A percentile compares a stretch with the other conserved stretches of the same genome.
Evolutionary conservation across 306 rosid genomes (phyloP).

Genomic region (Calophaca sinica): DNA sequence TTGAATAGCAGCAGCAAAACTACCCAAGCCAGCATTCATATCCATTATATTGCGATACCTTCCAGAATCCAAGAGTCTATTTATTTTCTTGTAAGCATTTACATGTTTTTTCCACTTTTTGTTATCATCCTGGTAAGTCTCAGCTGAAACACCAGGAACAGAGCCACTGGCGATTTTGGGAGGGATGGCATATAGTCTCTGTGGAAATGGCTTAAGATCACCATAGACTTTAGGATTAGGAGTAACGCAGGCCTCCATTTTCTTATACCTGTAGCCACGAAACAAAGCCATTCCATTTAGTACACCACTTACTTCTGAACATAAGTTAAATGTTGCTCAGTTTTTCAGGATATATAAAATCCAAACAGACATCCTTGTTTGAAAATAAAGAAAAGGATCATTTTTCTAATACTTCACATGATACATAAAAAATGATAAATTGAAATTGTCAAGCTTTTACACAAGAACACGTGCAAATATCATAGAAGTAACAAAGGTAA

Average conservation of each 20-base stretch:
- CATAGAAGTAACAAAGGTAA: too few species aligned
- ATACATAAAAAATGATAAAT: constrained; percentile 18
- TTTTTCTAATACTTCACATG: constrained; percentile 16
- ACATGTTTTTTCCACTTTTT: constrained; percentile 87
- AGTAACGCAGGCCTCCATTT: constrained; percentile 87
- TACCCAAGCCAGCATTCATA: constrained; percentile 93
- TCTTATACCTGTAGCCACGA: constrained; percentile 72
- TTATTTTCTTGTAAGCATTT: constrained; percentile 79
- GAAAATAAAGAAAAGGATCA: not conserved
- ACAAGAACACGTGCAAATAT: not conserved
- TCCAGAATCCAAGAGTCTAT: constrained; percentile 73
- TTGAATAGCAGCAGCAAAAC: constrained; percentile 87
- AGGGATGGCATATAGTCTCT: constrained; percentile 79
- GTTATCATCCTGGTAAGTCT: constrained; percentile 72
- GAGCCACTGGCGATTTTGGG: constrained; percentile 86
- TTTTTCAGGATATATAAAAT: constrained; percentile 14
- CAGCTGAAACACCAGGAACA: constrained; percentile 74
- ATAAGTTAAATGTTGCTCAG: constrained; percentile 17
- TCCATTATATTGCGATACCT: constrained; percentile 98
- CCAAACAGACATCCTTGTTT: not conserved
- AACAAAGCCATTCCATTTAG: constrained; percentile 41
- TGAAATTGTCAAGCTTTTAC: constrained; percentile 9
- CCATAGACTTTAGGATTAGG: constrained; percentile 65
- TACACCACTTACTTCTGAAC: not conserved
- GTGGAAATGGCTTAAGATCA: constrained; percentile 74